phyloP scores from a whole-genome alignment of 1,284 basidiomycete genomes.

The Melanopsichium pennsylvanicum region DNA sequence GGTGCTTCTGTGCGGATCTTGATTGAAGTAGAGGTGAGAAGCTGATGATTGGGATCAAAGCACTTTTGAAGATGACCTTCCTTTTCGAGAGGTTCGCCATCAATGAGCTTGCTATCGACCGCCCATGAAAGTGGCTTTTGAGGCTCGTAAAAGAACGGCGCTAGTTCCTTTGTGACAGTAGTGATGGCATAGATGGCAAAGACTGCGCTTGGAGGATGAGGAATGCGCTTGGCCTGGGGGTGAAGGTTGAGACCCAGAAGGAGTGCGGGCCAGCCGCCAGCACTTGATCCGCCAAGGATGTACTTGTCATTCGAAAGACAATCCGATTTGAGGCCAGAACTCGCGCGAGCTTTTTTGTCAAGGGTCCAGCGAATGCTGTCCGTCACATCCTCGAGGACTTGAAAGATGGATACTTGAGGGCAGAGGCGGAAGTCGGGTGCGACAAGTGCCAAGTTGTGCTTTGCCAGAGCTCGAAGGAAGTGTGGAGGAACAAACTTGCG shows the following conservation, averaged over 20 bases:
- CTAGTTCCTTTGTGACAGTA: conserved; percentile 25
- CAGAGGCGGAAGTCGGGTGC: conserved; percentile 54
- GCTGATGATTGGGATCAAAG: conserved; percentile 16
- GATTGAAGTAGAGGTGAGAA: conserved; percentile 9
- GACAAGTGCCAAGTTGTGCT: conserved; percentile 35
- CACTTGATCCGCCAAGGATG: conserved; percentile 47
- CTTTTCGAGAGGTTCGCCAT: conserved; percentile 11
- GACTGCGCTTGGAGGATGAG: conserved; percentile 28
- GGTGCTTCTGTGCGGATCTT: conserved; percentile 39
- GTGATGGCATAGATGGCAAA: conserved; percentile 54
- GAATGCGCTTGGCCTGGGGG: conserved; percentile 17
- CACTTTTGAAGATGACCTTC: conserved; percentile 35
- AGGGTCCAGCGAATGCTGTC: conserved; percentile 44
- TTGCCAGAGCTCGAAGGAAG: conserved; percentile 37
- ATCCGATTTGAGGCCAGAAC: conserved; percentile 24
- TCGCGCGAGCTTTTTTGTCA: conserved; percentile 10
- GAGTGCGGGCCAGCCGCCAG: conserved; percentile 49
- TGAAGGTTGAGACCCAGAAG: conserved; percentile 44
- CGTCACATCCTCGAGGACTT: conserved; percentile 45
- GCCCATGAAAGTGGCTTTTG: conserved; percentile 48
- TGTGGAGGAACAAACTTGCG: conserved; percentile 51
- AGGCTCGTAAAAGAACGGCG: conserved; percentile 43
- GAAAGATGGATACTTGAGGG: conserved; percentile 42
- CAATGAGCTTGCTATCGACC: conserved; percentile 28
- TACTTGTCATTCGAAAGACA: conserved; percentile 24